phyloP scores from a whole-genome alignment of 345 rosid species.

The Rhodamnia rubescens region DNA sequence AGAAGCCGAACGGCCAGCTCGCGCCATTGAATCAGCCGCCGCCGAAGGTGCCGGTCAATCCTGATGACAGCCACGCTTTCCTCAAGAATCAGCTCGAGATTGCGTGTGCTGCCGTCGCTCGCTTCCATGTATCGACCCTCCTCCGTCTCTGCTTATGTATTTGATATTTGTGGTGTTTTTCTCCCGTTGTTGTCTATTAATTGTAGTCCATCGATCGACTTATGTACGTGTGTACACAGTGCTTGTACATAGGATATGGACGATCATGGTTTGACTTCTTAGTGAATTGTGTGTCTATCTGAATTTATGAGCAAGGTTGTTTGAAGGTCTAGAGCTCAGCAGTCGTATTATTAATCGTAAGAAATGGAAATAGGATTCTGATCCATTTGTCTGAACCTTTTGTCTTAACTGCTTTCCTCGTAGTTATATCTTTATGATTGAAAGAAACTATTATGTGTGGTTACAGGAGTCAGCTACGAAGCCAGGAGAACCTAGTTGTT shows the following conservation, averaged over 20 bases:
- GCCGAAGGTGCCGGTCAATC: slow-evolving; percentile 17
- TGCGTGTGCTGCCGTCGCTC: slow-evolving; percentile 67
- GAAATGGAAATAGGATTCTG: neutral
- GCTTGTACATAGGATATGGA: neutral
- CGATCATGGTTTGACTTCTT: neutral
- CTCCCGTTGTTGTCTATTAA: neutral
- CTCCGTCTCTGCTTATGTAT: neutral
- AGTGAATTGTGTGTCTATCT: neutral
- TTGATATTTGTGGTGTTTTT: neutral
- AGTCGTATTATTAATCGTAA: neutral
- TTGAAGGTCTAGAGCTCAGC: neutral
- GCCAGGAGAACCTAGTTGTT: slow-evolving; percentile 40
- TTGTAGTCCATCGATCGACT: neutral
- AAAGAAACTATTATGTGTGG: neutral
- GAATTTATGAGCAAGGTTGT: neutral
- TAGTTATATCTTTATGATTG: neutral
- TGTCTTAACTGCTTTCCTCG: neutral
- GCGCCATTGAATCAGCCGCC: slow-evolving; percentile 22
- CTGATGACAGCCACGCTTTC: slow-evolving; percentile 38
- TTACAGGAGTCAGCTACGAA: slow-evolving; percentile 35
- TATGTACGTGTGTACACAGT: neutral
- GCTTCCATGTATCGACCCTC: slow-evolving; percentile 26
- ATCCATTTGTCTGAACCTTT: neutral
- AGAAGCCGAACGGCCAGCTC: slow-evolving; percentile 25
- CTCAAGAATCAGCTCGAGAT: slow-evolving; percentile 59